Evolutionary conservation across 306 rosid genomes (phyloP).

Genomic region (Sicyos baderoa): DNA sequence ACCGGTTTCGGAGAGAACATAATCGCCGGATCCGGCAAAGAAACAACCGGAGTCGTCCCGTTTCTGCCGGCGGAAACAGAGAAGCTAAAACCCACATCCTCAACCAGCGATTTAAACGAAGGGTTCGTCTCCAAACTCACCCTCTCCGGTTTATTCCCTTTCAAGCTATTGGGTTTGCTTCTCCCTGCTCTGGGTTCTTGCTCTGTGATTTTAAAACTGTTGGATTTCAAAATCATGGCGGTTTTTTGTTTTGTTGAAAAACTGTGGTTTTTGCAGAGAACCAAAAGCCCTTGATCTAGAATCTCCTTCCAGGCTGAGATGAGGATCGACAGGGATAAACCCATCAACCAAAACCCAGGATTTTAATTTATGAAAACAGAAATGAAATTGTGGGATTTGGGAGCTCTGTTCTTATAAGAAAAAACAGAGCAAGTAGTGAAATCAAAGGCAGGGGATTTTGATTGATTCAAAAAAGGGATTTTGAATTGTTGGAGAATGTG

Average conservation of each 20-base stretch:
- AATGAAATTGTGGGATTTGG: neutral
- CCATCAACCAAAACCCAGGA: slow-evolving; percentile 33
- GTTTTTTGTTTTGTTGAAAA: slow-evolving; percentile 36
- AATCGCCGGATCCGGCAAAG: slow-evolving; percentile 42
- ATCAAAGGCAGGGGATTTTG: slow-evolving; percentile 48
- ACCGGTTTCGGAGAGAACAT: slow-evolving; percentile 53
- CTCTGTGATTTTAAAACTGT: slow-evolving; percentile 48
- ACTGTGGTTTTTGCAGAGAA: slow-evolving; percentile 23
- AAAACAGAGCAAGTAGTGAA: slow-evolving; percentile 9
- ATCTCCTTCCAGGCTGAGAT: slow-evolving; percentile 51
- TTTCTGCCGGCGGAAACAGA: slow-evolving; percentile 7
- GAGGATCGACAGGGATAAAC: slow-evolving; percentile 50
- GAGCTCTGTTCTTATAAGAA: neutral
- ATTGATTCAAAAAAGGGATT: slow-evolving; percentile 42
- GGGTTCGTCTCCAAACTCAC: slow-evolving; percentile 37
- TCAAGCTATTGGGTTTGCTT: slow-evolving; percentile 30
- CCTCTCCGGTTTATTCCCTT: slow-evolving; percentile 40
- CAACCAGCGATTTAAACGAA: slow-evolving; percentile 36
- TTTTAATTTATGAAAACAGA: neutral
- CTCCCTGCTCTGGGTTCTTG: slow-evolving; percentile 27
- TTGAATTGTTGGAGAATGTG: neutral
- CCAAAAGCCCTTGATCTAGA: slow-evolving; percentile 26
- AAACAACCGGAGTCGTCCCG: slow-evolving; percentile 33
- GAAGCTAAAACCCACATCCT: slow-evolving; percentile 21
- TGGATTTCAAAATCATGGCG: slow-evolving; percentile 36